Conservation (phyloP, 2,329 filamentous ascomycete species). For the Cladosporium sp. region DNA sequence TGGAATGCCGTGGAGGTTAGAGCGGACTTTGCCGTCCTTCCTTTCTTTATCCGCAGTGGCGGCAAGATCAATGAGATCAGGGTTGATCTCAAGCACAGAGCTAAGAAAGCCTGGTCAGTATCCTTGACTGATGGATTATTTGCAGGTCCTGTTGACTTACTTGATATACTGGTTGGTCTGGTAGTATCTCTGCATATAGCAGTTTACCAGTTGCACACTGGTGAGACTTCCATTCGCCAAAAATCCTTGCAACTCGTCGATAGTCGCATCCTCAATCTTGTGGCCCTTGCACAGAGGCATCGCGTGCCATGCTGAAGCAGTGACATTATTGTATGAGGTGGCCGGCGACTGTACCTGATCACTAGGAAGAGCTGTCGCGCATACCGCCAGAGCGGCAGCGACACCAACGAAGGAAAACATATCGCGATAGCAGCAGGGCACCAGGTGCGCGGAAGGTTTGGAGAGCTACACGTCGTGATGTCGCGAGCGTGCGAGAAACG, state of each 20-base stretch:
- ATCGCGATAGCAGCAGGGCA: not conserved
- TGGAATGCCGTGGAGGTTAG: conserved; percentile 70
- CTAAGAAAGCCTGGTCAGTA: conserved; percentile 11
- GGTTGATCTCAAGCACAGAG: conserved; percentile 62
- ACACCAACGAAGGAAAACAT: not conserved
- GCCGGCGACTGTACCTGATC: not conserved
- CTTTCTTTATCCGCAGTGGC: conserved; percentile 58
- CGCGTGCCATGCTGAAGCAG: conserved; percentile 23
- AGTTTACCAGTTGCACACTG: conserved; percentile 55
- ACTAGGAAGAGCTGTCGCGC: not conserved
- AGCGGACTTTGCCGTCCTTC: conserved; percentile 50
- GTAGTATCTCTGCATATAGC: conserved; percentile 57
- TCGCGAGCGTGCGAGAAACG: not conserved
- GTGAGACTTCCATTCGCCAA: conserved; percentile 55
- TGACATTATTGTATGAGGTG: not conserved
- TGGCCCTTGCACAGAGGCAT: conserved; percentile 61
- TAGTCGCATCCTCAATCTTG: conserved; percentile 63
- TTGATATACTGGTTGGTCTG: conserved; percentile 64
- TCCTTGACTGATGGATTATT: not conserved
- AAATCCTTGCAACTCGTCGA: conserved; percentile 61
- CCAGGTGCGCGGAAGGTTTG: not conserved
- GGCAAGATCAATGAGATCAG: conserved; percentile 62
- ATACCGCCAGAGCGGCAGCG: not conserved
- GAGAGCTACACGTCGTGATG: not conserved
- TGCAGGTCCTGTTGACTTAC: conserved; percentile 43